phyloP scores from a whole-genome alignment of 2,329 filamentous ascomycete species.

The Emergomyces orientalis region DNA sequence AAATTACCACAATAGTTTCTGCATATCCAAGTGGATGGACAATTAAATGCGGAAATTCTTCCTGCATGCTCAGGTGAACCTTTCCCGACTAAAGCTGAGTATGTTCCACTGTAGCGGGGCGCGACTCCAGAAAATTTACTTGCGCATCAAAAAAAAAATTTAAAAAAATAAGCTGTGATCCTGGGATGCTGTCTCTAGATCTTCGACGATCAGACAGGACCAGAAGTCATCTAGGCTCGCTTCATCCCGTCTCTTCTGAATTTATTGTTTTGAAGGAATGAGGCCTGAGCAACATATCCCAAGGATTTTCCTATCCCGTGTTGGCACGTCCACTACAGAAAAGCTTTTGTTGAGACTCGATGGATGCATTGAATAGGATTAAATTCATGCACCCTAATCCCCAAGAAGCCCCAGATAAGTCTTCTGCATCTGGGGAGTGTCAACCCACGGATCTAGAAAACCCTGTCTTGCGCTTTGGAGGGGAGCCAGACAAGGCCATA shows the following conservation, averaged over 20 bases:
- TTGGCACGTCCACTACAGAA: not conserved
- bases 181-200: not conserved
- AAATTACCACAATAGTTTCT: constrained; percentile 1
- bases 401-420: not conserved
- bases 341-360: not conserved
- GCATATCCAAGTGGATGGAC: constrained; percentile 5
- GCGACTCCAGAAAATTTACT: not conserved
- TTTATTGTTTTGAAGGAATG: not conserved
- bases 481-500: not conserved
- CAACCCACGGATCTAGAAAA: not conserved
- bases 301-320: not conserved
- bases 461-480: not conserved
- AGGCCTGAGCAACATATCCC: constrained; percentile 1
- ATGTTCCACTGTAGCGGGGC: constrained; percentile 3
- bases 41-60: not conserved
- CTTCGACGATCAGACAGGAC: not conserved
- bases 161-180: not conserved
- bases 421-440: not conserved
- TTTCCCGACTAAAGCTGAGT: not conserved
- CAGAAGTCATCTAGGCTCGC: not conserved
- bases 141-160: not conserved
- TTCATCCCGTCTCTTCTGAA: not conserved
- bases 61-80: constrained; percentile 5
- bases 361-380: not conserved
- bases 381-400: not conserved